Conservation (phyloP, 768 basidiomycete species). For the Glaciozyma martinii region DNA sequence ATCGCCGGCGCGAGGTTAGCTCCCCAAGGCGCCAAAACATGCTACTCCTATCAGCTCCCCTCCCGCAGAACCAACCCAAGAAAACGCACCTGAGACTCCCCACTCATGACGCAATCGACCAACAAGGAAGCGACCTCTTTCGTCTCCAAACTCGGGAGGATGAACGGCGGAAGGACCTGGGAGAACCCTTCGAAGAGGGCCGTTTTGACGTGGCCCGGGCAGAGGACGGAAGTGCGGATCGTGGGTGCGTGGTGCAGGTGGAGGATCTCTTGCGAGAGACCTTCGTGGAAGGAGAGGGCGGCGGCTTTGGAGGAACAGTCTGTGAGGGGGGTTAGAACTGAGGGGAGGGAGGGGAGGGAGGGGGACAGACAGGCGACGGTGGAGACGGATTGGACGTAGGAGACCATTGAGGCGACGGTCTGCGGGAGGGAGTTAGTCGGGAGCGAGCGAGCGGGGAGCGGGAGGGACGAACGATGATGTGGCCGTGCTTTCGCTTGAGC, state of each 20-base stretch:
- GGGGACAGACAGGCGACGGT: slow-evolving; percentile 1
- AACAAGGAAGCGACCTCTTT: slow-evolving; percentile 13
- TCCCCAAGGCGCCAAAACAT: not conserved
- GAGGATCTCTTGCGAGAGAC: slow-evolving; percentile 79
- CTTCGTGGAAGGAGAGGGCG: slow-evolving; percentile 67
- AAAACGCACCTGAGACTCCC: slow-evolving; percentile 23
- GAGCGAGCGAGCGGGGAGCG: no score
- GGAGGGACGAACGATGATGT: slow-evolving; percentile 63
- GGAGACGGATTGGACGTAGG: slow-evolving; percentile 46
- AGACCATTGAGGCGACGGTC: slow-evolving; percentile 64
- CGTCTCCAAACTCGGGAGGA: slow-evolving; percentile 22
- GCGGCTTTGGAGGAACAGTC: slow-evolving; percentile 92
- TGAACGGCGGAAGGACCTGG: not conserved
- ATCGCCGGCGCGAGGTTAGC: not conserved
- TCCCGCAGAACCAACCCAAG: not conserved
- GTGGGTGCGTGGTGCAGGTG: slow-evolving; percentile 50
- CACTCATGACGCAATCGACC: slow-evolving; percentile 12
- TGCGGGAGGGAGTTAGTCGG: slow-evolving; percentile 39
- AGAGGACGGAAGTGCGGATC: slow-evolving; percentile 78
- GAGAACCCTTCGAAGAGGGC: slow-evolving; percentile 55
- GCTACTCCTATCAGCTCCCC: not conserved
- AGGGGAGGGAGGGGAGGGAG: not conserved
- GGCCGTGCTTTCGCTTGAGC: slow-evolving; percentile 66
- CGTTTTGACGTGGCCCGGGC: slow-evolving; percentile 71
- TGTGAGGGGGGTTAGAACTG: slow-evolving; percentile 54